Conservation (phyloP, 352 stramenopile species). For the Globisporangium iwayamae region DNA sequence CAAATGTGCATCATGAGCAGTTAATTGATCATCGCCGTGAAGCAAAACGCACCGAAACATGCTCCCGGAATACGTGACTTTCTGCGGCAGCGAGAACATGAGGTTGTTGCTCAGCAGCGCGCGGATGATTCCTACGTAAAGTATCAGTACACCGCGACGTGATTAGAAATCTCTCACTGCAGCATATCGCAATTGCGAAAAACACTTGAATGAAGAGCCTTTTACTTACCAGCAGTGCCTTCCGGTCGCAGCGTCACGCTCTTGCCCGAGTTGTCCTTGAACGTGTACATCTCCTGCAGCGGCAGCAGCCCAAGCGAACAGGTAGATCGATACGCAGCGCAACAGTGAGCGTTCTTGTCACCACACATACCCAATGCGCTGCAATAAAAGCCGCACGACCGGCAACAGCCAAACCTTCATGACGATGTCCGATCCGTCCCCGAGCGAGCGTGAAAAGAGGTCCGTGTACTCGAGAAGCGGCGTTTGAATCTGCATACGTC, state of each 20-base stretch:
- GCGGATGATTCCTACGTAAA: constrained; percentile 58
- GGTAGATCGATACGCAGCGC: not conserved
- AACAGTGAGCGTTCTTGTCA: not conserved
- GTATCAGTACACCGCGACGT: not conserved
- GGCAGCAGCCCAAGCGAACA: not conserved
- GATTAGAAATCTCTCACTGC: too few relatives aligned
- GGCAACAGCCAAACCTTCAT: constrained; percentile 55
- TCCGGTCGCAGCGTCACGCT: constrained; percentile 83
- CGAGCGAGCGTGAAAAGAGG: constrained; percentile 74
- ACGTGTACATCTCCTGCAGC: constrained; percentile 88
- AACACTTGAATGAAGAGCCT: too few relatives aligned
- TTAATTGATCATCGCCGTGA: not conserved
- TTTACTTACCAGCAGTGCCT: constrained; percentile 56
- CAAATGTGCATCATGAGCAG: not conserved
- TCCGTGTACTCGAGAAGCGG: constrained; percentile 87
- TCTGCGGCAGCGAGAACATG: constrained; percentile 67
- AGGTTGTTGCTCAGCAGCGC: constrained; percentile 79
- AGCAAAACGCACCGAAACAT: constrained; percentile 72
- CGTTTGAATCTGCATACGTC: constrained; percentile 62
- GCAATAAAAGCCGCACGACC: not conserved
- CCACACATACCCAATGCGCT: not conserved
- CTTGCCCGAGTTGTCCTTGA: constrained; percentile 84
- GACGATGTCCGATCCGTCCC: constrained; percentile 84
- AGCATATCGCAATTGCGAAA: too few relatives aligned
- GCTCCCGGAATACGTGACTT: constrained; percentile 80